These are phyloP conservation scores for Aspergillus aculeatinus DNA, from an alignment of 2,329 filamentous ascomycete genomes.

Conservation along the genomic window DNA sequence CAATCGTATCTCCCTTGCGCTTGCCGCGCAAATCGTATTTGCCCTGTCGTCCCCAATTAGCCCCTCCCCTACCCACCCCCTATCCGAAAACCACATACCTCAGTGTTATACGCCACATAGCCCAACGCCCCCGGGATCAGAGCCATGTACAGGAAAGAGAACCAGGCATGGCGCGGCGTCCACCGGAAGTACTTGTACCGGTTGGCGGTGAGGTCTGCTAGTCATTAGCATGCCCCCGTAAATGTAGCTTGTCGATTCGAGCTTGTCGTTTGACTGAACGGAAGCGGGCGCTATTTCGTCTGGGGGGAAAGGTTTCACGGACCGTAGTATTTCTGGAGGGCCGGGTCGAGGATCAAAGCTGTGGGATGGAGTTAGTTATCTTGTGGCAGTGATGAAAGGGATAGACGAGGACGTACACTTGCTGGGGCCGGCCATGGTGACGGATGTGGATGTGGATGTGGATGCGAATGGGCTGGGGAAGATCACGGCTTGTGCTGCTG, in stretches of 20 bases:
- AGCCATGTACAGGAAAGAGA: conserved; percentile 74
- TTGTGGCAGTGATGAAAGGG: not conserved
- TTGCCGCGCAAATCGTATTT: conserved; percentile 84
- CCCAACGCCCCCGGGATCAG: conserved; percentile 70
- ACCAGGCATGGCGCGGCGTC: conserved; percentile 76
- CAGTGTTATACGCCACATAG: conserved; percentile 73
- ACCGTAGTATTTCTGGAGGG: conserved; percentile 53
- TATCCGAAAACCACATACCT: conserved; percentile 64
- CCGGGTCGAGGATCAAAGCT: conserved; percentile 46
- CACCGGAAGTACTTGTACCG: conserved; percentile 95
- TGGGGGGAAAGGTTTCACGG: conserved; percentile 16
- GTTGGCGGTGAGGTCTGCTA: conserved; percentile 73
- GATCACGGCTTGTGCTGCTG: not conserved
- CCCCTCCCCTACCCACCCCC: not conserved
- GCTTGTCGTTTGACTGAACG: no score
- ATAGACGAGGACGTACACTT: conserved; percentile 38
- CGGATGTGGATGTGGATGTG: conserved; percentile 13
- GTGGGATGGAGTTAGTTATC: conserved; percentile 52
- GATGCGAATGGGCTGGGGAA: not conserved
- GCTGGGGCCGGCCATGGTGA: conserved; percentile 53
- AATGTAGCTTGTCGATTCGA: no score
- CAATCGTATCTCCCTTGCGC: conserved; percentile 79
- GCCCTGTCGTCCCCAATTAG: conserved; percentile 57
- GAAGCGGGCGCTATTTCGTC: no score
- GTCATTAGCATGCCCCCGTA: conserved; percentile 5